Evolutionary conservation across 2,329 filamentous ascomycete species (phyloP), one percentile per base, ranked within the genome.

Genomic region (Pestalotiopsis sp.): DNA sequence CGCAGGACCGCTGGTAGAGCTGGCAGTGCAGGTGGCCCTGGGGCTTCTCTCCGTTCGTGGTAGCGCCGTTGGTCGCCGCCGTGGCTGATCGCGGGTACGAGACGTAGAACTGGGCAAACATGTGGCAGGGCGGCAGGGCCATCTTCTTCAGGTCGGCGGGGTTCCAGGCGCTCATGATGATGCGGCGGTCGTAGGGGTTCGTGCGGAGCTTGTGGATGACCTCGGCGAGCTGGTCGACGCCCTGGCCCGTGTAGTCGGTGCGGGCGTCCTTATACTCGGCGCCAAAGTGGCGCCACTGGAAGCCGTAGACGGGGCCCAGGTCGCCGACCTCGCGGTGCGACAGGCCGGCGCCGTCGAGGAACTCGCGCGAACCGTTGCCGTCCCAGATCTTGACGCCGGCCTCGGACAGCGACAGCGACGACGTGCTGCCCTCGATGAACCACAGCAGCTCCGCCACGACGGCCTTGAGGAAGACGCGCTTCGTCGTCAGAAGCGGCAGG

Each of bases 201-300:
- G 90, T 88, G 77, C 89, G 91, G 67, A 99, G 84, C 81, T 97
- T 98, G 76, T 92, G 84, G 45, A 99, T 89, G n/a, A 98, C 91
- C 70, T 97, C 92, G 17, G 93, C 92, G 49, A 99, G 86, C 84
- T 99, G 96, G 78, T 99, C 96, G 17, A 98, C 94, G 20, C 96
- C 96, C 78, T 97, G 86, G 0, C 93, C 94, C 0, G 89, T 86
- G 81, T 99, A 99, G 78, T 98, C 94, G 0, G 92, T 87, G 72
- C 90, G 85, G 14, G 91, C 87, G 76, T 95, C 92, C 20, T 91
- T 84, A 79, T 99, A 99, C 71, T 94, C 90, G 4, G 96, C 96
- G 65, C 96, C 96, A 76, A 99, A 99, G 81, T 98, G 95, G 3
- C 96, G 92, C 96, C 96, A 99, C 82, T 99, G 96, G 83, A 99